Base-by-base conservation (phyloP, 139 green algal species). In the Picochlorum sp. region DNA sequence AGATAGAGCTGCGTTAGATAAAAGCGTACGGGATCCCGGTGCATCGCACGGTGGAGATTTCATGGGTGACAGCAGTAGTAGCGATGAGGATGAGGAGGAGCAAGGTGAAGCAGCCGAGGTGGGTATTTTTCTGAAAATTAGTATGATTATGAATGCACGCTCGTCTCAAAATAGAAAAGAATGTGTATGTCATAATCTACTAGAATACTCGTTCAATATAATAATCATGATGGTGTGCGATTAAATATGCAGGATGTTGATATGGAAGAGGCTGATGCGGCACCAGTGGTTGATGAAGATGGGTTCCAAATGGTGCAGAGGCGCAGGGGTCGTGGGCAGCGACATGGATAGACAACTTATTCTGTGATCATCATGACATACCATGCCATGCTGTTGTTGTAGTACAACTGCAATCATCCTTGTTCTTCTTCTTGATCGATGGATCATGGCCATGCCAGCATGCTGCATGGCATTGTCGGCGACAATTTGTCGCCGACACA, bases 301-400 rank as follows among this genome's bases (percentile, higher is more conserved):
- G 72, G 72, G 20, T 78, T 78, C 34, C 60, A 74, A 61, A 41
- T 74, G 16, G 72, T 78, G 34, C 64, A 73, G 30, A 64, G 72
- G 15, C 72, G 63, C 49, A 54, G 66, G 8, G 50, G 60, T 23
- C 50, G 72, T 14, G 9, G 49, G 10, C n/a, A 21, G 4, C 4
- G 18, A 9, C n/a, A 21, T 21, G 16, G 18, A 54, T 21, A 26
- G 47, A 24, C 6, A 1, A 41, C 34, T 41, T 30, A 3, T 13
- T 41, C 34, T 41, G 34, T 41, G 14, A 41, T 41, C 34, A 30
- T 30, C 28, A 6, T 30, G 28, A 30, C 28, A 30, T 30, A 7
- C 28, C 28, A 30, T 5, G 28, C 28, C 26, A 30, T 5, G 28
- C 4, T 30, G 28, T 30, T 0, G 28, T 28, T 3, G 32, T 38